Evolutionary conservation across 768 basidiomycete genomes (phyloP), one percentile per base, ranked within the genome.

Genomic region (Lactarius evosmus): DNA sequence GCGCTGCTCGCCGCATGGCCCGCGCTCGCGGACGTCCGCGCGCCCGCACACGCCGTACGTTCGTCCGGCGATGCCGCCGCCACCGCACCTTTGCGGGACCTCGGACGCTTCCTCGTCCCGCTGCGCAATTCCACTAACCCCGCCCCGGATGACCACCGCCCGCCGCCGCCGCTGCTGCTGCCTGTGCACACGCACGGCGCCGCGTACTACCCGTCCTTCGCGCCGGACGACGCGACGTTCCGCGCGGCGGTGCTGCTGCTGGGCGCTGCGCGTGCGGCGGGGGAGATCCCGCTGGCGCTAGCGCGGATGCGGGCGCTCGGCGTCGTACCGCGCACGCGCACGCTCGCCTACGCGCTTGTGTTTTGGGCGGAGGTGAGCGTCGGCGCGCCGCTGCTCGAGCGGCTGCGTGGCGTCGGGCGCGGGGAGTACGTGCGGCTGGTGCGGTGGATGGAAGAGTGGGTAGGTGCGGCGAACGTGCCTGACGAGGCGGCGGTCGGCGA

Each of bases 361-460:
- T 82, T 88, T 63, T 92, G 90, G 84, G 80, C 79, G 7, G 90
- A 93, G 70, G 83, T 88, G 33, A 83, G 83, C 66, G 73, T 84
- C 59, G 80, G 83, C 50, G 81, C 84, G 14, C 85, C 87, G 52
- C 69, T 87, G 66, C 73, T 89, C 19, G 85, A 87, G 70, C 70
- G 71, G 16, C 74, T 75, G 60, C 78, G 75, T 71, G 74, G 69
- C 4, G 29, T 22, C 1, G 33, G 30, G 22, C 19, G 41, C 6
- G 40, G 29, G 19, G 69, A 74, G 55, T 73, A 72, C 44, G 64
- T 50, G 9, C 60, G 58, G 17, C 54, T 76, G 7, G 59, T 69
- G 53, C 22, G 46, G 29, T 76, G 75, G 75, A 54, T 75, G 46
- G 64, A 69, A 32, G 71, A 72, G 17, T 71, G 73, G 73, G 65